A percentile compares a stretch with the other conserved stretches of the same genome.
Conservation (phyloP, 73 alveolate genomes). For the Paramecium caudatum region DNA sequence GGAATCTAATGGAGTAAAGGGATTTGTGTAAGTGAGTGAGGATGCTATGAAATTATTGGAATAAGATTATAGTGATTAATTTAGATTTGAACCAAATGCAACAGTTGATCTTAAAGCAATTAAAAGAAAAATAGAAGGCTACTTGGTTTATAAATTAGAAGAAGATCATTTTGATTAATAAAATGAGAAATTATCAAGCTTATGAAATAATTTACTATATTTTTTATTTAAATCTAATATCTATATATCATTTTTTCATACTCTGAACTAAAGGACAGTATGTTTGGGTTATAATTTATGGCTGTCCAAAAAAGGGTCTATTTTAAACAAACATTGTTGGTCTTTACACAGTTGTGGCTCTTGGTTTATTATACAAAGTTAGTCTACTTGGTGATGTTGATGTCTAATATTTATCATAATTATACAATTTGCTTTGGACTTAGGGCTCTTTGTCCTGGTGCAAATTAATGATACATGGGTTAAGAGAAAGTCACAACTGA, state of each 20-base stretch:
- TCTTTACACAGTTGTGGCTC: background rate
- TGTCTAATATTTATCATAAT: too few species aligned
- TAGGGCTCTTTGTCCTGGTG: too few species aligned
- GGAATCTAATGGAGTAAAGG: constrained; percentile 73
- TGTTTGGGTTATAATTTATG: too few species aligned
- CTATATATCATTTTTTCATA: too few species aligned
- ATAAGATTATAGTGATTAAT: background rate
- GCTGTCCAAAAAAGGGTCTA: background rate
- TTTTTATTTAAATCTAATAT: too few species aligned
- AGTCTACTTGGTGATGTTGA: constrained; percentile 5
- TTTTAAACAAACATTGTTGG: constrained; percentile 14
- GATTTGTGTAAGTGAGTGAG: constrained; percentile 58
- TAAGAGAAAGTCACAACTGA: too few species aligned
- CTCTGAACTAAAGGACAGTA: too few species aligned
- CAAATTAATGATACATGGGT: too few species aligned
- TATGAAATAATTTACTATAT: too few species aligned
- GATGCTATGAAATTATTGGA: constrained; percentile 26
- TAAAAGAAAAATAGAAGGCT: constrained; percentile 2
- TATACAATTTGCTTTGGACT: too few species aligned
- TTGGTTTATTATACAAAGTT: background rate
- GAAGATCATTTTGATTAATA: constrained; percentile 4
- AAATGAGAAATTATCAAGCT: background rate
- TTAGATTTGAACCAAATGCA: constrained; percentile 36
- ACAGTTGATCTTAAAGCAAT: constrained; percentile 14
- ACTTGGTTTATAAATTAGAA: background rate